Conservation (phyloP, 2,329 filamentous ascomycete genomes). For the Coleophoma eucalyptorum region DNA sequence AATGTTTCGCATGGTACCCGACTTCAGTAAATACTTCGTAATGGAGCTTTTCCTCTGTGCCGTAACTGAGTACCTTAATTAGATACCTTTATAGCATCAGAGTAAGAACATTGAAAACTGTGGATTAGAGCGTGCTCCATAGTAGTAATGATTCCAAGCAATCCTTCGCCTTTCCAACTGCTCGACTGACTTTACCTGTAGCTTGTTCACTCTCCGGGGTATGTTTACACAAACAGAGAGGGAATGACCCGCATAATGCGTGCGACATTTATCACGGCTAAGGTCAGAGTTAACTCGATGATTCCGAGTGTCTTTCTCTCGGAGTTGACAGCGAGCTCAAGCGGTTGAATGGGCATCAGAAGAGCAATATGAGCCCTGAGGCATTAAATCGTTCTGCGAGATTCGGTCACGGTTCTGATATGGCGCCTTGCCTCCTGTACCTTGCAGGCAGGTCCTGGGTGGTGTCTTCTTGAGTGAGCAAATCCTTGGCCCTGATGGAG, state of each 20-base stretch:
- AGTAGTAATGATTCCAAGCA: no score
- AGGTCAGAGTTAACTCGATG: conserved; percentile 54
- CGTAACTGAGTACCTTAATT: no score
- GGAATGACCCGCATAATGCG: conserved; percentile 49
- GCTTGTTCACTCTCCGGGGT: no score
- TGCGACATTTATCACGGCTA: conserved; percentile 42
- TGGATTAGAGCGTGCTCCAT: no score
- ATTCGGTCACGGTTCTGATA: conserved; percentile 41
- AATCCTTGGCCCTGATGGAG: conserved; percentile 44
- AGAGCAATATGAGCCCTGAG: conserved; percentile 44
- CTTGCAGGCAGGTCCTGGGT: conserved; percentile 39
- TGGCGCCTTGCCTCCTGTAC: conserved; percentile 45
- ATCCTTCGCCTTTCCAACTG: no score
- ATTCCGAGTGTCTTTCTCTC: conserved; percentile 42
- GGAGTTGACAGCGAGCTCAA: conserved; percentile 44
- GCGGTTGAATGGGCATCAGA: conserved; percentile 40
- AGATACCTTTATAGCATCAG: no score
- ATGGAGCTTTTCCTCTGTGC: no score
- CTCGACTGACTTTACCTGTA: no score
- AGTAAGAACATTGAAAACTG: no score
- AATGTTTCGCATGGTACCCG: no score
- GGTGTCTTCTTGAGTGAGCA: conserved; percentile 49
- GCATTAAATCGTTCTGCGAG: conserved; percentile 41
- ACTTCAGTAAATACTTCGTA: no score
- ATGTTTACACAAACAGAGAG: no score